These are phyloP conservation scores for Candida palmyrensis DNA, from an alignment of 805 yeast species.

Conservation along the genomic window DNA sequence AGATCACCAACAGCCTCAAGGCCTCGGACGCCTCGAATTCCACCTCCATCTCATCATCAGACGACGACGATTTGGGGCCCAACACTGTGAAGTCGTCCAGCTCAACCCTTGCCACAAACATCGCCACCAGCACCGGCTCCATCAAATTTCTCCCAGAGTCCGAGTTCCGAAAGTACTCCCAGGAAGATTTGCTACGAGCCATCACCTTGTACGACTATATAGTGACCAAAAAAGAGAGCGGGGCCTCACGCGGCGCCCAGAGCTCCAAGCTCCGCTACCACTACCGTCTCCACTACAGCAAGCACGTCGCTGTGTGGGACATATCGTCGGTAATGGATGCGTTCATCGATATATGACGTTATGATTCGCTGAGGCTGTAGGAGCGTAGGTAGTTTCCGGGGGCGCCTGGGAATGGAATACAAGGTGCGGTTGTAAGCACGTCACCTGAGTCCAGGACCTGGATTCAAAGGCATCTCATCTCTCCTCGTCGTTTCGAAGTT, in stretches of 20 bases:
- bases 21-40: not conserved
- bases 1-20: too few species aligned
- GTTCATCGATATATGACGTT: too few species aligned
- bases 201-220: constrained; percentile 1
- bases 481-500: too few species aligned
- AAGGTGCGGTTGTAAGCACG: too few species aligned
- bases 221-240: not conserved
- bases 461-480: too few species aligned
- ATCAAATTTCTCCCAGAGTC: not conserved
- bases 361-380: too few species aligned
- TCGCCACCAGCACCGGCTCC: not conserved
- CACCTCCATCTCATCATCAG: not conserved
- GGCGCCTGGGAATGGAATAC: too few species aligned
- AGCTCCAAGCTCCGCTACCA: not conserved
- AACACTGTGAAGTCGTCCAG: not conserved
- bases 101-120: not conserved
- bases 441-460: too few species aligned
- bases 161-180: not conserved
- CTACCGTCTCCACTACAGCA: too few species aligned
- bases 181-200: not conserved
- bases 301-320: too few species aligned
- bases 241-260: not conserved
- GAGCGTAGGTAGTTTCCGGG: too few species aligned
- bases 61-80: constrained; percentile 2
- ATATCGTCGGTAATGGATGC: too few species aligned